Conservation (phyloP, 768 basidiomycete genomes). For the Tubosaeta sp. region DNA sequence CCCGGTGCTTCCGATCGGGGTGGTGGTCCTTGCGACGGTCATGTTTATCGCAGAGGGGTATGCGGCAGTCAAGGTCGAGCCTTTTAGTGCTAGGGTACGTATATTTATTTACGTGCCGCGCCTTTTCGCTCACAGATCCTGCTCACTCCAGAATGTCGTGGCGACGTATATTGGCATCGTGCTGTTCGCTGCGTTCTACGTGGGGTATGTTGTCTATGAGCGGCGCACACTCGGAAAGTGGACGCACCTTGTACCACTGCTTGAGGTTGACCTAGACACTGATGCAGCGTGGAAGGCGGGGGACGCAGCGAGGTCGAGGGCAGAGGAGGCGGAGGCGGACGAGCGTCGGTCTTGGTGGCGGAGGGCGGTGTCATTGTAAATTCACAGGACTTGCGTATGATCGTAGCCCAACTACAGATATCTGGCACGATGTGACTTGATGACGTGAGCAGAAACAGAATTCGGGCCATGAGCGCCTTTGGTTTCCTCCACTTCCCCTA, state of each 20-base stretch:
- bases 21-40: constrained; percentile 44
- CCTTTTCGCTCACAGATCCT: neutral
- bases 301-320: constrained; percentile 35
- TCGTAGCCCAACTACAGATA: too few relatives aligned
- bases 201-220: constrained; percentile 41
- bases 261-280: constrained; percentile 48
- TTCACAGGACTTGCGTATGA: too few relatives aligned
- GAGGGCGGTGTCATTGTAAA: neutral
- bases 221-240: constrained; percentile 26
- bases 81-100: constrained; percentile 40
- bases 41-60: constrained; percentile 59
- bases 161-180: constrained; percentile 53
- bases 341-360: neutral
- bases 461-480: too few relatives aligned
- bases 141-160: constrained; percentile 42
- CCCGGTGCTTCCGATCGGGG: constrained; percentile 47
- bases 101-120: too few relatives aligned
- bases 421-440: too few relatives aligned
- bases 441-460: too few relatives aligned
- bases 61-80: constrained; percentile 40
- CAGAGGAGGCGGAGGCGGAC: constrained; percentile 24
- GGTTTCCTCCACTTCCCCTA: too few relatives aligned
- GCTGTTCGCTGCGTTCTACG: constrained; percentile 43
- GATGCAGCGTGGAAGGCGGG: constrained; percentile 51
- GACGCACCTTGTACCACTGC: constrained; percentile 38